These are phyloP conservation scores for Davidsoniella australis DNA, from an alignment of 2,329 filamentous ascomycete species.

Conservation along the genomic window DNA sequence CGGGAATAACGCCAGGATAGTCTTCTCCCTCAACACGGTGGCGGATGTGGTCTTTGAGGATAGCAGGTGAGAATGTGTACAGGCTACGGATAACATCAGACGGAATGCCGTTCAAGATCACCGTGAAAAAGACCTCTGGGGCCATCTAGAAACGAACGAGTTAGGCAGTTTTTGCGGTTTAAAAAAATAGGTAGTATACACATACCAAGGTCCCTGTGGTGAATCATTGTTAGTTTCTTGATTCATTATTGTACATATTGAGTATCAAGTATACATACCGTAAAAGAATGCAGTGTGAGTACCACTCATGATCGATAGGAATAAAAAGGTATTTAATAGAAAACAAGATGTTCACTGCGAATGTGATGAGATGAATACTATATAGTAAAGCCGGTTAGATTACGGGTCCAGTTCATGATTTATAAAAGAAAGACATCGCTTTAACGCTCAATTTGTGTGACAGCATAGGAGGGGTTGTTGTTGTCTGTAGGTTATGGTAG, in stretches of 20 bases:
- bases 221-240: not conserved
- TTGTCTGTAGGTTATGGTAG: too few relatives aligned
- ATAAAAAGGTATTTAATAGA: too few relatives aligned
- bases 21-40: slow-evolving; percentile 51
- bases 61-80: slow-evolving; percentile 50
- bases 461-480: too few relatives aligned
- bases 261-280: slow-evolving; percentile 22
- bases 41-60: slow-evolving; percentile 59
- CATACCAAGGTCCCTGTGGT: slow-evolving; percentile 22
- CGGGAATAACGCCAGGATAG: slow-evolving; percentile 62
- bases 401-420: too few relatives aligned
- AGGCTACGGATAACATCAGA: slow-evolving; percentile 36
- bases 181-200: not conserved
- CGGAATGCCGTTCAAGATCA: slow-evolving; percentile 48
- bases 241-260: too few relatives aligned
- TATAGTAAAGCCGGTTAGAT: too few relatives aligned
- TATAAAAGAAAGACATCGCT: too few relatives aligned
- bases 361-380: too few relatives aligned
- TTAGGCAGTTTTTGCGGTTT: not conserved
- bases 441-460: too few relatives aligned
- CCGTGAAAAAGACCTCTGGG: slow-evolving; percentile 69
- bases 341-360: too few relatives aligned
- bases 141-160: slow-evolving; percentile 41
- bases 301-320: slow-evolving; percentile 9
- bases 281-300: slow-evolving; percentile 17